phyloP scores from a whole-genome alignment of 2,329 filamentous ascomycete genomes.

The Colletotrichum sp. region DNA sequence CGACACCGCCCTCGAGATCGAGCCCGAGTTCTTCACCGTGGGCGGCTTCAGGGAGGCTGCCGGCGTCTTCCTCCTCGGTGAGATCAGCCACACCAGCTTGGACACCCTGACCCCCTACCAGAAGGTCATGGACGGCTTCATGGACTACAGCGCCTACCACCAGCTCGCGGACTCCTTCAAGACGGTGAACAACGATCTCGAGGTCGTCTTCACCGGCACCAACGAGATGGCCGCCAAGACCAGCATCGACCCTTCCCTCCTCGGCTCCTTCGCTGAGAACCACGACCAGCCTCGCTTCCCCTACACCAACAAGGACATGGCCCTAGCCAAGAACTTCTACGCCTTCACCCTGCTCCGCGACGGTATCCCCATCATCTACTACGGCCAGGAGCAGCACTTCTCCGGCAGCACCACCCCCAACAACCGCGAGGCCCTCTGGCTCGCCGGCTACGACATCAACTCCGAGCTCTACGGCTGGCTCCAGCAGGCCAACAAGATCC shows the following conservation, averaged over 20 bases:
- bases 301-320: slow-evolving; percentile 54
- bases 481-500: slow-evolving; percentile 52
- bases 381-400: slow-evolving; percentile 69
- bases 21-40: slow-evolving; percentile 58
- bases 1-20: slow-evolving; percentile 66
- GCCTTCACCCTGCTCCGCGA: slow-evolving; percentile 63
- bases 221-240: slow-evolving; percentile 12
- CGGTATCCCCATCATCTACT: slow-evolving; percentile 69
- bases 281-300: slow-evolving; percentile 58
- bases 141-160: slow-evolving; percentile 63
- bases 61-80: slow-evolving; percentile 64
- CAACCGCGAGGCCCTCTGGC: slow-evolving; percentile 63
- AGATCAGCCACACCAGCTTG: slow-evolving; percentile 60
- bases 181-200: slow-evolving; percentile 22
- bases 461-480: slow-evolving; percentile 54
- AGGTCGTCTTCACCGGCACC: slow-evolving; percentile 29
- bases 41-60: slow-evolving; percentile 52
- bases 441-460: slow-evolving; percentile 47
- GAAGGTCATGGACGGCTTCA: slow-evolving; percentile 55
- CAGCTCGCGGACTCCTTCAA: slow-evolving; percentile 14
- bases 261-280: slow-evolving; percentile 58
- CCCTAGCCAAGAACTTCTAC: slow-evolving; percentile 64
- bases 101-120: slow-evolving; percentile 57
- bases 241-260: slow-evolving; percentile 27
- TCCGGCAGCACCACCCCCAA: slow-evolving; percentile 47